These are phyloP conservation scores for Backusella mclennaniae DNA, from an alignment of 192 early-diverging fungal genomes.

Conservation along the genomic window DNA sequence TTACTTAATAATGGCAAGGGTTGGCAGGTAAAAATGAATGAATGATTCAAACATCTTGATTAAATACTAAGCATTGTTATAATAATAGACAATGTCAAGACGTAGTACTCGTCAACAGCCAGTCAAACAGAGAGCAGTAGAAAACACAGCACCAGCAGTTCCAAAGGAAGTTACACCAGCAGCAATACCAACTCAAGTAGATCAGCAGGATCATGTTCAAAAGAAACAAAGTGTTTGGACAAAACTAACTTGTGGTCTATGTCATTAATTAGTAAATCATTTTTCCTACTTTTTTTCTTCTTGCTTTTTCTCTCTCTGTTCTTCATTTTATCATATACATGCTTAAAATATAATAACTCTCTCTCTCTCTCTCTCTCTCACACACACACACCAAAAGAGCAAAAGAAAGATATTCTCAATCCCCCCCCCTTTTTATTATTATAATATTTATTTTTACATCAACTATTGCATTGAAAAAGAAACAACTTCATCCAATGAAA, in stretches of 20 bases:
- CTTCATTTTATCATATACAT: neutral
- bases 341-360: neutral
- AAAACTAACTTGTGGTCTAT: constrained; percentile 26
- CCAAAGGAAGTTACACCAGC: constrained; percentile 2
- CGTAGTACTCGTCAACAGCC: constrained; percentile 21
- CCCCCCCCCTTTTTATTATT: neutral
- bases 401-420: neutral
- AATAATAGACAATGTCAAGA: constrained; percentile 26
- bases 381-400: neutral
- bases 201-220: neutral
- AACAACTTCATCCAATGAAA: neutral
- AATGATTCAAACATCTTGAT: neutral
- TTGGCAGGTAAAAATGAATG: constrained; percentile 38
- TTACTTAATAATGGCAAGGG: constrained; percentile 54
- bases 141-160: neutral
- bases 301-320: neutral
- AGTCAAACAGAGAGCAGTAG: neutral
- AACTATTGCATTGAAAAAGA: neutral
- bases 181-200: neutral
- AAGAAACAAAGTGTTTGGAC: constrained; percentile 1
- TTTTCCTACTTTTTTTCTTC: neutral
- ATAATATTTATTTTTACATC: neutral
- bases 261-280: constrained; percentile 11
- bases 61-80: neutral
- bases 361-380: neutral